Evolutionary conservation across 139 green algal species (phyloP).

Genomic region (Picochlorum sp.): DNA sequence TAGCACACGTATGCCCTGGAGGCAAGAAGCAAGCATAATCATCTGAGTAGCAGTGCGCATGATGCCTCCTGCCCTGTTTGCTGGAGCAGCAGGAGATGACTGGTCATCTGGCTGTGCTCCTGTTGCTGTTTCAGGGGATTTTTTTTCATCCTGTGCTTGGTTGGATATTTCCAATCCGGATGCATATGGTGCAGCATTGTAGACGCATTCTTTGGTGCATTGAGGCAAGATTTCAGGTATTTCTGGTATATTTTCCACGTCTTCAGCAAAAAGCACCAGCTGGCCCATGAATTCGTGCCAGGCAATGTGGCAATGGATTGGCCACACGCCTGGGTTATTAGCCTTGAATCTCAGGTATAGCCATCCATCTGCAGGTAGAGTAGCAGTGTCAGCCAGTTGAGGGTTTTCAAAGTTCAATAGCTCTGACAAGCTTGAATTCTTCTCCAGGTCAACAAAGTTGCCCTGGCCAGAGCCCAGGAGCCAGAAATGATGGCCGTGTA

Average conservation of each 20-base stretch:
- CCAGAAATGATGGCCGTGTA: constrained; percentile 46
- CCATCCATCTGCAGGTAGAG: background rate
- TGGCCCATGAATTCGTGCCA: constrained; percentile 46
- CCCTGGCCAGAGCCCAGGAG: constrained; percentile 20
- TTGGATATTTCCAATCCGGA: no score
- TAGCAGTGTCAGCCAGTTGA: constrained; percentile 10
- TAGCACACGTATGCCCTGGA: no score
- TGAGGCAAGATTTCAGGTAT: background rate
- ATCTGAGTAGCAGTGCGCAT: no score
- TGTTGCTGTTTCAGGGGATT: no score
- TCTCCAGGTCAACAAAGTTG: constrained; percentile 4
- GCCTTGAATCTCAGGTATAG: constrained; percentile 1
- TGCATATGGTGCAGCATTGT: no score
- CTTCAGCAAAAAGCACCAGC: background rate
- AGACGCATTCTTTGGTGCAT: background rate
- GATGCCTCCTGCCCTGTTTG: no score
- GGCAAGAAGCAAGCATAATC: no score
- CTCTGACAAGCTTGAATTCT: background rate
- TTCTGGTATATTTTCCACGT: background rate
- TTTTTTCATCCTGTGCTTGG: no score
- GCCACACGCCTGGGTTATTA: constrained; percentile 29
- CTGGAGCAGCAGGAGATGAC: no score
- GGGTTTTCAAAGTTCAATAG: background rate
- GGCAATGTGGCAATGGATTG: constrained; percentile 42
- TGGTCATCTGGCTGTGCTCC: no score